Evolutionary conservation across 768 basidiomycete species (phyloP).

Genomic region (Leccinum longicurvipes): DNA sequence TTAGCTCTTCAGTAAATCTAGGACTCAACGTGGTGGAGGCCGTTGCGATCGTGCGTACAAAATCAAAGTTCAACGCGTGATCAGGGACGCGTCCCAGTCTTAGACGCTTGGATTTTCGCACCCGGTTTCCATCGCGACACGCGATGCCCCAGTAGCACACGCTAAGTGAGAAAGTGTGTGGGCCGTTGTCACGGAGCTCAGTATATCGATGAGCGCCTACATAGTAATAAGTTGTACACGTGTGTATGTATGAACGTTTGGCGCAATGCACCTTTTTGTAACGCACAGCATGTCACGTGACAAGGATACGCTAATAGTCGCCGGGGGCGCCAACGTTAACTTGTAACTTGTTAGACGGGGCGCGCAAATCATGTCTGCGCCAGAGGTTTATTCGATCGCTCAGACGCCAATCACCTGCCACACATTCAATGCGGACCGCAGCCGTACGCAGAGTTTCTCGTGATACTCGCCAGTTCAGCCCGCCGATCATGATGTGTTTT

Average conservation of each 20-base stretch:
- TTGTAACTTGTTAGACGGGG: background rate
- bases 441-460: conserved; percentile 53
- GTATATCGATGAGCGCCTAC: no score
- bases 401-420: conserved; percentile 85
- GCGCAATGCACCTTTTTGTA: no score
- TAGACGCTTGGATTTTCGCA: background rate
- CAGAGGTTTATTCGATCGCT: conserved; percentile 75
- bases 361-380: conserved; percentile 51
- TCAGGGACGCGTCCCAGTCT: background rate
- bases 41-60: background rate
- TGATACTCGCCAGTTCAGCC: background rate
- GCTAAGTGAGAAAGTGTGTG: no score
- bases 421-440: conserved; percentile 85
- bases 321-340: background rate
- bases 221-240: no score
- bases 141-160: no score
- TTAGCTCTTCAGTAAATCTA: background rate
- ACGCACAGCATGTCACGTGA: conserved; percentile 8
- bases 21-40: background rate
- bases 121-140: background rate
- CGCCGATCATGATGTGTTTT: conserved; percentile 5
- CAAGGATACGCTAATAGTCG: background rate
- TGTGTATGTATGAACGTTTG: no score
- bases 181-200: no score
- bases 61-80: background rate